phyloP scores from a whole-genome alignment of 306 rosid genomes.

The Cucumis cinereus region DNA sequence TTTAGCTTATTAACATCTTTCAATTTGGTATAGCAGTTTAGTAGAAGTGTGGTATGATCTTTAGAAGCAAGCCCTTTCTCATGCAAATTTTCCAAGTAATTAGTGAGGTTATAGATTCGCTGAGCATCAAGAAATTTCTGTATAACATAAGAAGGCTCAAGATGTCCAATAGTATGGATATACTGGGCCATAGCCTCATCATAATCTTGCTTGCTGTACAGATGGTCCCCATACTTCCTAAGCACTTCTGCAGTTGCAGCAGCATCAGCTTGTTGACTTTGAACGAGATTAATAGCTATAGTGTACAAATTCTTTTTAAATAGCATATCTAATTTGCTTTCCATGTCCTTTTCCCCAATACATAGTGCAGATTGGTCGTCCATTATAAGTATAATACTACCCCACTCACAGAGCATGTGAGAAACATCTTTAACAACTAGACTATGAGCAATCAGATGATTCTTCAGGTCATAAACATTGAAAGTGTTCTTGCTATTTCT shows the following conservation, averaged over 20 bases:
- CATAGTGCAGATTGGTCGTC: constrained; percentile 77
- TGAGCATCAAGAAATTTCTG: constrained; percentile 98
- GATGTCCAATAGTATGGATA: constrained; percentile 89
- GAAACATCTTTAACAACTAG: constrained; percentile 68
- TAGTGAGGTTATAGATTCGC: constrained; percentile 88
- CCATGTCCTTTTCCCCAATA: constrained; percentile 98
- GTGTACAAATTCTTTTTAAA: constrained; percentile 90
- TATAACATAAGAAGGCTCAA: constrained; percentile 95
- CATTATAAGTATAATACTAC: constrained; percentile 82
- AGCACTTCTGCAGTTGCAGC: constrained; percentile 97
- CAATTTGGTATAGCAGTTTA: constrained; percentile 91
- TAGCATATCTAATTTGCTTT: constrained; percentile 96
- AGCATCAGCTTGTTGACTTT: constrained; percentile 96
- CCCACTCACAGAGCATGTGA: constrained; percentile 97
- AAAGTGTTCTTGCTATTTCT: constrained; percentile 67
- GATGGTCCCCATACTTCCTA: constrained; percentile 88
- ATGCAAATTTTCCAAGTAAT: constrained; percentile 90
- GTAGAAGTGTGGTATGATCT: constrained; percentile 90
- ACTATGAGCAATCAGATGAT: constrained; percentile 87
- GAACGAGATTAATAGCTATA: constrained; percentile 91
- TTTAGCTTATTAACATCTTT: constrained; percentile 91
- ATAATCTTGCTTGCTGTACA: constrained; percentile 89
- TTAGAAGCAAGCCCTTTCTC: constrained; percentile 97
- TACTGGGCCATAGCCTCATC: constrained; percentile 97
- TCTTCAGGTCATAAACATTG: constrained; percentile 88